Conservation (phyloP, 306 rosid genomes). For the Prunus campanulata region DNA sequence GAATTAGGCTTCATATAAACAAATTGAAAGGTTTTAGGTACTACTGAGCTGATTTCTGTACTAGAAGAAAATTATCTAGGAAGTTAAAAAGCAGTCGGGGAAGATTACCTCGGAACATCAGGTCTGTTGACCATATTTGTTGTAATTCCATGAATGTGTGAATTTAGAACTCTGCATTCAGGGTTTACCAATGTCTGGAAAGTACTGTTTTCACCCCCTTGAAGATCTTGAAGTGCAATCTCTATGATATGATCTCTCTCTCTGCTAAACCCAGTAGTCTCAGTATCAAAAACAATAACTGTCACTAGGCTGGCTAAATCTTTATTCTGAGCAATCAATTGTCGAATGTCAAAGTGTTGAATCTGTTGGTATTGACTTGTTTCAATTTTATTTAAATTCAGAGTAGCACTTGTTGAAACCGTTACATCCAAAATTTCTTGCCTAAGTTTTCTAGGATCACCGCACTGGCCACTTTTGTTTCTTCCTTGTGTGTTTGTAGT, state of each 20-base stretch:
- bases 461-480: conserved; percentile 28
- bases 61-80: background rate
- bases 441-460: conserved; percentile 45
- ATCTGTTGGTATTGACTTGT: conserved; percentile 44
- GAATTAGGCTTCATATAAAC: background rate
- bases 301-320: conserved; percentile 56
- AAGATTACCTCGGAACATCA: conserved; percentile 77
- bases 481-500: conserved; percentile 61
- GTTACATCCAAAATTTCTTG: conserved; percentile 55
- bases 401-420: conserved; percentile 41
- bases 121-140: conserved; percentile 56
- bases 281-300: conserved; percentile 62
- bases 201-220: conserved; percentile 84
- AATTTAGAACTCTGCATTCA: conserved; percentile 45
- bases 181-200: conserved; percentile 91
- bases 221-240: conserved; percentile 75
- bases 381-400: conserved; percentile 48
- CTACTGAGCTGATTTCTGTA: background rate
- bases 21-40: background rate
- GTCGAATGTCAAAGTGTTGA: conserved; percentile 47
- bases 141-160: conserved; percentile 61
- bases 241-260: conserved; percentile 58
- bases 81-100: conserved; percentile 2
- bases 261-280: conserved; percentile 78
- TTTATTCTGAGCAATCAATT: conserved; percentile 53